A percentile compares a stretch with the other conserved stretches of the same genome.
These are phyloP conservation scores for Madurella fahalii DNA, from an alignment of 2,329 filamentous ascomycete species.

Conservation along the genomic window DNA sequence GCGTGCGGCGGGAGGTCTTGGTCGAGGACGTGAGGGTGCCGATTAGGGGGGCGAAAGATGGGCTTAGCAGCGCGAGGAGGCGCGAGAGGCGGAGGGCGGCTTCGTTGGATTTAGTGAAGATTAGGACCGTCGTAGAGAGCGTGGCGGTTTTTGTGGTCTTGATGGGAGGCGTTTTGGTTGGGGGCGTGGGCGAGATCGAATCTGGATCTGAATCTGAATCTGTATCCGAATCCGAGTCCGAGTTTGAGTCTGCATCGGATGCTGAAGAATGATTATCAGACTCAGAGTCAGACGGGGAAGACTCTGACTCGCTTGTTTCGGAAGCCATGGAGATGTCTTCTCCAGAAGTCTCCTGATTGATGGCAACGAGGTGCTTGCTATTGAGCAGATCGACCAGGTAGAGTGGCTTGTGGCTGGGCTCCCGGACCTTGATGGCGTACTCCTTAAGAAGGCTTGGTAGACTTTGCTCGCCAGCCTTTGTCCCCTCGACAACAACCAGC, in stretches of 20 bases:
- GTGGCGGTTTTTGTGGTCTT: constrained; percentile 6
- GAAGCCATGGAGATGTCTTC: constrained; percentile 34
- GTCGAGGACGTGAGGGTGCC: constrained; percentile 74
- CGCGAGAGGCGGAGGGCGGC: constrained; percentile 80
- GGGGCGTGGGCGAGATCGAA: constrained; percentile 11
- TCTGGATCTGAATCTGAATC: constrained; percentile 24
- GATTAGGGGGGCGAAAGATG: constrained; percentile 52
- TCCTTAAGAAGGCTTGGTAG: constrained; percentile 64
- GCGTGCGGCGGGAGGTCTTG: constrained; percentile 65
- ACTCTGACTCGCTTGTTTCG: constrained; percentile 28
- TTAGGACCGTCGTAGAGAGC: constrained; percentile 53
- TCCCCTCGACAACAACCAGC: constrained; percentile 68
- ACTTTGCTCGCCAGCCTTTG: constrained; percentile 29
- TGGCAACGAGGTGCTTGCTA: constrained; percentile 44
- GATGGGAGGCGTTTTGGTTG: constrained; percentile 15
- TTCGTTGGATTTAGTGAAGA: constrained; percentile 91
- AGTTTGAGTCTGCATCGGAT: constrained; percentile 30
- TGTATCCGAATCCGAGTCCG: constrained; percentile 25
- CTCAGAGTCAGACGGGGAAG: constrained; percentile 32
- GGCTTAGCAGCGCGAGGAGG: constrained; percentile 65
- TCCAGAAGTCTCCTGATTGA: constrained; percentile 30
- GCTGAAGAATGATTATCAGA: constrained; percentile 11
- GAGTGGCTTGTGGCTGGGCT: constrained; percentile 71
- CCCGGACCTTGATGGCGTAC: constrained; percentile 62
- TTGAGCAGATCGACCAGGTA: constrained; percentile 76